A percentile compares a stretch with the other conserved stretches of the same genome.
phyloP scores from a whole-genome alignment of 2,329 filamentous ascomycete species.

The Juglanconis sp. region DNA sequence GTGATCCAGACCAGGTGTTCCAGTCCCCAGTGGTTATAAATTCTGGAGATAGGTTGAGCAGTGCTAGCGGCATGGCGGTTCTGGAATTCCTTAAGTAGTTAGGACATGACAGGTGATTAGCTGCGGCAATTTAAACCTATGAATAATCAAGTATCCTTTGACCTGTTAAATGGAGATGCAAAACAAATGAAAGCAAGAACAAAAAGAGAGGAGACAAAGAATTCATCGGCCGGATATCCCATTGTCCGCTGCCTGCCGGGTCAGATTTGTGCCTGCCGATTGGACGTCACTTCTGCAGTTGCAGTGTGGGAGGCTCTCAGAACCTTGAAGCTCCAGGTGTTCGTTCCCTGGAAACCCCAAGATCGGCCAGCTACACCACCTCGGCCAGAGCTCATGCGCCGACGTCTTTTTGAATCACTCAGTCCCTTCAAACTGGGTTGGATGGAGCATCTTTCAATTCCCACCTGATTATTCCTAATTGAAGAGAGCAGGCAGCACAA shows the following conservation, averaged over 20 bases:
- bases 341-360: conserved; percentile 2
- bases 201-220: no score
- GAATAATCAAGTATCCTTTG: no score
- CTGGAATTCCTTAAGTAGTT: no score
- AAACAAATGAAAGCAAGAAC: no score
- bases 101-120: no score
- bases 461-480: background rate
- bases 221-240: no score
- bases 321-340: conserved; percentile 17
- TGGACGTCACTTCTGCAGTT: background rate
- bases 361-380: conserved; percentile 1
- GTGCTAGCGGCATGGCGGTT: no score
- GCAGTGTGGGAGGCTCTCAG: background rate
- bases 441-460: background rate
- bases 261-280: conserved; percentile 10
- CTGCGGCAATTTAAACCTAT: no score
- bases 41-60: no score
- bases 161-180: no score
- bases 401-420: background rate
- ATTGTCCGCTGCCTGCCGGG: background rate
- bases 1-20: no score
- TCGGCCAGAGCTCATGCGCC: conserved; percentile 5
- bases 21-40: no score
- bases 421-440: background rate
- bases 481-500: background rate